These are phyloP conservation scores for Globisporangium iwayamae DNA, from an alignment of 352 stramenopile species.

Conservation along the genomic window DNA sequence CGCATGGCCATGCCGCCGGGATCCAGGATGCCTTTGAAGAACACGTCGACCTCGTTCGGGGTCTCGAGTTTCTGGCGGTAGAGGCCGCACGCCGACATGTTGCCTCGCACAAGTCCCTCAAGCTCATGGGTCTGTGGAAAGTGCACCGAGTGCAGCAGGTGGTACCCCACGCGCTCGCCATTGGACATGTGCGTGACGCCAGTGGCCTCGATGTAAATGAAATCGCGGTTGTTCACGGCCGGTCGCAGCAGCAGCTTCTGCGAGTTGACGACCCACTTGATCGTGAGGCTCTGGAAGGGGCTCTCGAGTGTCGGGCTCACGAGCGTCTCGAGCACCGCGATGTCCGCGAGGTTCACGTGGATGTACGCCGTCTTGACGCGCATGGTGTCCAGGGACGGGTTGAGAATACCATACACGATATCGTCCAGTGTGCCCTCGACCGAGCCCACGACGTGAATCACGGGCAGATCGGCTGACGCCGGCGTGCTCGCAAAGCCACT, in stretches of 20 bases:
- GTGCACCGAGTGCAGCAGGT: conserved; percentile 36
- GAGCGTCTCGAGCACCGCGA: conserved; percentile 38
- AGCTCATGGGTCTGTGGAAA: conserved; percentile 17
- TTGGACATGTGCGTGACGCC: conserved; percentile 18
- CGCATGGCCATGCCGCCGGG: conserved; percentile 25
- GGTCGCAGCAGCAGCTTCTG: conserved; percentile 25
- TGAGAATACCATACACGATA: conserved; percentile 33
- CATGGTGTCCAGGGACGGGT: conserved; percentile 30
- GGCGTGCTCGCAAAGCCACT: conserved; percentile 8
- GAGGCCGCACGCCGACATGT: conserved; percentile 38
- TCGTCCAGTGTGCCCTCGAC: conserved; percentile 37
- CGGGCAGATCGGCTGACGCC: conserved; percentile 15
- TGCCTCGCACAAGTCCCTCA: conserved; percentile 23
- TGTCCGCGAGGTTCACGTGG: conserved; percentile 34
- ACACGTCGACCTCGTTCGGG: conserved; percentile 35
- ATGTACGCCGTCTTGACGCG: conserved; percentile 35
- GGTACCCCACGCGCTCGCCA: conserved; percentile 30
- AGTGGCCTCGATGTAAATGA: conserved; percentile 28
- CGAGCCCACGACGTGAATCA: conserved; percentile 30
- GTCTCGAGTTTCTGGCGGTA: conserved; percentile 28
- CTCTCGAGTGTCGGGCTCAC: conserved; percentile 20
- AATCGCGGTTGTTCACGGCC: conserved; percentile 28
- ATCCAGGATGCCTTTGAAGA: conserved; percentile 33
- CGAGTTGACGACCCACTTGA: conserved; percentile 37
- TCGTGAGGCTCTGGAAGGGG: conserved; percentile 29